phyloP scores from a whole-genome alignment of 2,329 filamentous ascomycete species.

The Cladobotryum protrusum region DNA sequence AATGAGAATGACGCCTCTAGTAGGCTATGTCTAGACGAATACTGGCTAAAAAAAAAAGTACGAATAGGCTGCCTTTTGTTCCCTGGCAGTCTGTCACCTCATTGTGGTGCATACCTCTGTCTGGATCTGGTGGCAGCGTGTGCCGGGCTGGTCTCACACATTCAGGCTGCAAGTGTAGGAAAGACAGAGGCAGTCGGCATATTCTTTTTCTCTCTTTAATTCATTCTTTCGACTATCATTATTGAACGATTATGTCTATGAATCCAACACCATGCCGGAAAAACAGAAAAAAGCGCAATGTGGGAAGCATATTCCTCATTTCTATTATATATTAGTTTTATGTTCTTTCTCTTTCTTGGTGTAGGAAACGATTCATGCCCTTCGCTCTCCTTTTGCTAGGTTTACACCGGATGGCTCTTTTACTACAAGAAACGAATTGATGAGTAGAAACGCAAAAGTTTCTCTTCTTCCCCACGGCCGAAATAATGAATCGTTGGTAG shows the following conservation, averaged over 20 bases:
- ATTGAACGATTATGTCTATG: constrained; percentile 14
- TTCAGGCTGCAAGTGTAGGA: constrained; percentile 9
- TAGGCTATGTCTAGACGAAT: constrained; percentile 5
- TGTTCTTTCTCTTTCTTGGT: neutral
- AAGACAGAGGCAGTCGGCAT: constrained; percentile 4
- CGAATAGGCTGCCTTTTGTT: neutral
- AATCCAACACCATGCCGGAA: constrained; percentile 10
- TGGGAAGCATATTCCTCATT: constrained; percentile 7
- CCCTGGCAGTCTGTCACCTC: neutral
- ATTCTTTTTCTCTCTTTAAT: constrained; percentile 8
- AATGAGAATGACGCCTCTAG: constrained; percentile 7
- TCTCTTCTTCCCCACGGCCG: no score
- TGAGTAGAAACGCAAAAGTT: no score
- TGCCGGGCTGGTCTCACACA: constrained; percentile 17
- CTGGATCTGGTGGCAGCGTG: constrained; percentile 11
- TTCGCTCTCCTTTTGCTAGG: neutral
- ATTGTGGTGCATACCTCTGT: constrained; percentile 7
- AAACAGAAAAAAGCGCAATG: neutral
- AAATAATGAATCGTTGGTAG: neutral
- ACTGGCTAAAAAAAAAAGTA: constrained; percentile 6
- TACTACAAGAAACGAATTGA: neutral
- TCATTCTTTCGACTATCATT: constrained; percentile 8
- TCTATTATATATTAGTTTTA: neutral
- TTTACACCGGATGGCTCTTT: neutral
- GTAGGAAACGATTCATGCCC: constrained; percentile 6